Conservation (phyloP, 2,329 filamentous ascomycete genomes). For the Penicillium sp. region DNA sequence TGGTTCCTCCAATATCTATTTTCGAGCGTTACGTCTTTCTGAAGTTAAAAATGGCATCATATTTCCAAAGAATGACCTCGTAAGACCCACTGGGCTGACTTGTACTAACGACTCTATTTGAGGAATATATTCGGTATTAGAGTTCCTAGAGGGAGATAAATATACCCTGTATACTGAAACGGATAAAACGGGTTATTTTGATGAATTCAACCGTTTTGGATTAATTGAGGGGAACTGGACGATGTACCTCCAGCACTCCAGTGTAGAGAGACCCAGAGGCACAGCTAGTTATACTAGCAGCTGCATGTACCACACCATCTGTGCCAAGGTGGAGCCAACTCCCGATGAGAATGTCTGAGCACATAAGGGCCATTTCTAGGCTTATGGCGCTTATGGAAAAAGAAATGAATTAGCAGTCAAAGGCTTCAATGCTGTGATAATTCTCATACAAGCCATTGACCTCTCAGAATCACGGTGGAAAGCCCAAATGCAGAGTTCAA, state of each 20-base stretch:
- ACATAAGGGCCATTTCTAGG: not conserved
- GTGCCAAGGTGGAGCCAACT: not conserved
- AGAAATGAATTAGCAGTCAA: not conserved
- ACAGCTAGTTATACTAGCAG: not conserved
- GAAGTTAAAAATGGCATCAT: no score
- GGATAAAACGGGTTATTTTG: no score
- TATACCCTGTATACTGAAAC: no score
- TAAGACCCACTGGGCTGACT: no score
- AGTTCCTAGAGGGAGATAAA: no score
- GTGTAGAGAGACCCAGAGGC: not conserved
- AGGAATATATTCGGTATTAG: no score
- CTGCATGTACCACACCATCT: not conserved
- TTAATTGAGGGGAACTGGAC: not conserved
- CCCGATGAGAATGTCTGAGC: not conserved
- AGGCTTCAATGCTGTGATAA: not conserved
- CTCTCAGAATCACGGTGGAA: not conserved
- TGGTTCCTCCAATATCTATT: no score
- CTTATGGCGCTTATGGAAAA: not conserved
- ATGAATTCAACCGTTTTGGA: no score
- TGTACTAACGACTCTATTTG: no score
- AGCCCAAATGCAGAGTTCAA: not conserved
- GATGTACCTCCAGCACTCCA: no score
- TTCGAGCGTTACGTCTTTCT: no score
- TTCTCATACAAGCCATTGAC: not conserved
- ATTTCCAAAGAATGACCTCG: no score